Evolutionary conservation across 2,329 filamentous ascomycete species (phyloP).

Genomic region (Fusarium sacchari): DNA sequence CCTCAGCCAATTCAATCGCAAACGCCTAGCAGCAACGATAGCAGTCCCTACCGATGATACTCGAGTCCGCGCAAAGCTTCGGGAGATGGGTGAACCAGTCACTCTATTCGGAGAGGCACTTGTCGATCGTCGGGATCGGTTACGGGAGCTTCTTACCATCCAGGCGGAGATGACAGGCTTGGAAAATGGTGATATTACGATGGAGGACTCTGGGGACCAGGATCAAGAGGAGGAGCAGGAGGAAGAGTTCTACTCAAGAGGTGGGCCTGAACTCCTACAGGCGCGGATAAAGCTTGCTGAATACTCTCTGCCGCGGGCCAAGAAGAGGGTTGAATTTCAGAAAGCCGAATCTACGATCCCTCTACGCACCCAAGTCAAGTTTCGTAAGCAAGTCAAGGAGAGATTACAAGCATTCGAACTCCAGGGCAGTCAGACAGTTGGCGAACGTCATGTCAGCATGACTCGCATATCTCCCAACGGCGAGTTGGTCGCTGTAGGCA

Average conservation of each 20-base stretch:
- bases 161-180: constrained; percentile 71
- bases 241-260: constrained; percentile 95
- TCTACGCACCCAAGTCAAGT: constrained; percentile 89
- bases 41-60: constrained; percentile 94
- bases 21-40: constrained; percentile 86
- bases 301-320: constrained; percentile 86
- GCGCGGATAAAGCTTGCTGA: constrained; percentile 82
- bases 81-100: constrained; percentile 90
- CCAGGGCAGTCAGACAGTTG: constrained; percentile 91
- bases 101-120: constrained; percentile 94
- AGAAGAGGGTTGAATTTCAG: constrained; percentile 79
- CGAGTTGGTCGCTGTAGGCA: constrained; percentile 85
- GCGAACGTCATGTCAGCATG: constrained; percentile 90
- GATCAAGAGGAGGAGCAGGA: constrained; percentile 78
- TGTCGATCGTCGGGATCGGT: constrained; percentile 83
- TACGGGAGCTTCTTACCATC: constrained; percentile 82
- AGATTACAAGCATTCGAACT: constrained; percentile 84
- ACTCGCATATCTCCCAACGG: constrained; percentile 90
- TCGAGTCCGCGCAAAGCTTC: constrained; percentile 80
- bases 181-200: constrained; percentile 67
- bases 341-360: constrained; percentile 84
- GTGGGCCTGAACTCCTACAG: constrained; percentile 76
- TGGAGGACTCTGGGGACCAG: constrained; percentile 68
- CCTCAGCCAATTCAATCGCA: constrained; percentile 88
- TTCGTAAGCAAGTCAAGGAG: constrained; percentile 89